These are phyloP conservation scores for Verticillium klebahnii DNA, from an alignment of 2,329 filamentous ascomycete species.

Conservation along the genomic window DNA sequence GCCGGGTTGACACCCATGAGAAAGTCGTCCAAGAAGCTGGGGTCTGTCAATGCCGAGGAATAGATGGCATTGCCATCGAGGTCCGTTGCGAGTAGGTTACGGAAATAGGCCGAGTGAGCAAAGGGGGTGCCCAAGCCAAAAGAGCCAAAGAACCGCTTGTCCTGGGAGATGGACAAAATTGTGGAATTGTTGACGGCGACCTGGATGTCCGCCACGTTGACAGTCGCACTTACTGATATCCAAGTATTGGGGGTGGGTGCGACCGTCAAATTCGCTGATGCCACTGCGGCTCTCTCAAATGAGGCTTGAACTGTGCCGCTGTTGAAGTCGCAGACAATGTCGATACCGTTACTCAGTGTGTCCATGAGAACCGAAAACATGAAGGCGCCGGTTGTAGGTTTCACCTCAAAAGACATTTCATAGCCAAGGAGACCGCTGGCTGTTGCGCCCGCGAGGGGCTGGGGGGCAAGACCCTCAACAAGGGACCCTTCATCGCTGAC, in stretches of 20 bases:
- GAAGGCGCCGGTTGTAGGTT: slow-evolving; percentile 21
- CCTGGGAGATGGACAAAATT: slow-evolving; percentile 21
- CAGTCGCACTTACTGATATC: slow-evolving; percentile 10
- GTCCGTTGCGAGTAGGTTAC: slow-evolving; percentile 12
- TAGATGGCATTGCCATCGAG: slow-evolving; percentile 15
- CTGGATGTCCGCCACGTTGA: slow-evolving; percentile 14
- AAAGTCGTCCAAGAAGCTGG: slow-evolving; percentile 23
- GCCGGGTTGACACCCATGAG: slow-evolving; percentile 27
- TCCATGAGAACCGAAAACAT: slow-evolving; percentile 23
- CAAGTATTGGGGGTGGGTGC: slow-evolving; percentile 2
- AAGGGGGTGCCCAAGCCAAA: slow-evolving; percentile 26
- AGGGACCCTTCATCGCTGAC: slow-evolving; percentile 20
- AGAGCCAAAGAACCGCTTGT: slow-evolving; percentile 20
- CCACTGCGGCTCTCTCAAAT: slow-evolving; percentile 1
- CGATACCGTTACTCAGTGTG: slow-evolving; percentile 23
- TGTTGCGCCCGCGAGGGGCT: slow-evolving; percentile 9
- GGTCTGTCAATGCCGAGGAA: slow-evolving; percentile 19
- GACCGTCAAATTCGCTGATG: slow-evolving; percentile 1
- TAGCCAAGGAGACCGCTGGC: slow-evolving; percentile 14
- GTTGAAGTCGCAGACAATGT: slow-evolving; percentile 19
- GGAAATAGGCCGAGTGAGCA: slow-evolving; percentile 20
- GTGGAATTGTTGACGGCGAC: slow-evolving; percentile 13
- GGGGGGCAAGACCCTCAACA: slow-evolving; percentile 21
- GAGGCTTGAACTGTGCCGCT: slow-evolving; percentile 10
- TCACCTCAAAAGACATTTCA: slow-evolving; percentile 19